Percentiles rank a stretch among this genome's conserved stretches.
phyloP scores from a whole-genome alignment of 208 protist genomes.

The Trypanosoma boissoni region DNA sequence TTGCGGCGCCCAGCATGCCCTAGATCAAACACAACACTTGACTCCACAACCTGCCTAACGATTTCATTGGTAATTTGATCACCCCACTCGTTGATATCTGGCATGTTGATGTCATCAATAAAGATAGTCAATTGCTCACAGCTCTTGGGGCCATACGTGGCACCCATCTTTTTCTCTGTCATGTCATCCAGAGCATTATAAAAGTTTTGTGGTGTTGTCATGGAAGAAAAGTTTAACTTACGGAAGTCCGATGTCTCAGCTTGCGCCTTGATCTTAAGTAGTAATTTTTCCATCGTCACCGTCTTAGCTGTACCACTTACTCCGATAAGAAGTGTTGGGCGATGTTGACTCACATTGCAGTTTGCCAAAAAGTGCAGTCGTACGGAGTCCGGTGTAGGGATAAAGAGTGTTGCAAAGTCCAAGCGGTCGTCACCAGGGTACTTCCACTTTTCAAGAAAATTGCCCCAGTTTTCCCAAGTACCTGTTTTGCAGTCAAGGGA shows the following conservation, averaged over 20 bases:
- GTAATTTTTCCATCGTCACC: conserved; percentile 92
- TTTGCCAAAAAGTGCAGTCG: conserved; percentile 93
- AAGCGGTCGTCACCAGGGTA: conserved; percentile 91
- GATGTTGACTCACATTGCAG: conserved; percentile 82
- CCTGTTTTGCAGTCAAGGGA: conserved; percentile 91
- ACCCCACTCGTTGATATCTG: conserved; percentile 95
- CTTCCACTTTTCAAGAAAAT: conserved; percentile 88
- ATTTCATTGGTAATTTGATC: conserved; percentile 96
- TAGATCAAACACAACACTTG: conserved; percentile 86
- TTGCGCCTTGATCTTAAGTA: conserved; percentile 71
- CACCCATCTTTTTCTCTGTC: conserved; percentile 95
- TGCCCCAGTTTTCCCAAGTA: conserved; percentile 86
- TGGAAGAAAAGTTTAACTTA: conserved; percentile 94
- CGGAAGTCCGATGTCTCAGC: conserved; percentile 88
- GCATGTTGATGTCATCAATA: conserved; percentile 97
- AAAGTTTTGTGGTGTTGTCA: conserved; percentile 92
- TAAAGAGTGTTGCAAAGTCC: conserved; percentile 95
- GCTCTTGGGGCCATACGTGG: conserved; percentile 93
- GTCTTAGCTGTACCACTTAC: conserved; percentile 95
- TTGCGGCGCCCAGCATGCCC: conserved; percentile 92
- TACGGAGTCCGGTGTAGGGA: conserved; percentile 96
- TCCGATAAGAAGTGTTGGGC: conserved; percentile 90
- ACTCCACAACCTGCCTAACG: conserved; percentile 92
- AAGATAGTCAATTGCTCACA: conserved; percentile 90
- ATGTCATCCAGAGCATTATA: conserved; percentile 92